A percentile compares a stretch with the other conserved stretches of the same genome.
Evolutionary conservation across 2,329 filamentous ascomycete genomes (phyloP).

Genomic region (Stylonectria norvegica): DNA sequence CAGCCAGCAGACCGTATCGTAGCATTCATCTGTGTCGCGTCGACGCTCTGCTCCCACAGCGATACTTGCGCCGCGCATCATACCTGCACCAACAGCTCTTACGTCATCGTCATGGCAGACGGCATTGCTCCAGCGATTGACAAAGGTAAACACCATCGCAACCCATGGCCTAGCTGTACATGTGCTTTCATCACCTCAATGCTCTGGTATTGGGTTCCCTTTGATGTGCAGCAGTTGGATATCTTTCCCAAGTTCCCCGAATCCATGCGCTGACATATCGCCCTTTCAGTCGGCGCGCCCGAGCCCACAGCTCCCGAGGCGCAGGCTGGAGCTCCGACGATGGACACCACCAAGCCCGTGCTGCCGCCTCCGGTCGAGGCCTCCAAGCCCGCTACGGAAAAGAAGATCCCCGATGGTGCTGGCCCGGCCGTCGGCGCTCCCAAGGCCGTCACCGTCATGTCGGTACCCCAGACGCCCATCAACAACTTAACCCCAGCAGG

Average conservation of each 20-base stretch:
- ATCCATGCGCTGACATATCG: constrained; percentile 8
- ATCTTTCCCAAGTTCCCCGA: not conserved
- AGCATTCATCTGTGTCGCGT: constrained; percentile 9
- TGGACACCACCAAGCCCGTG: constrained; percentile 22
- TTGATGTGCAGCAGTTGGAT: constrained; percentile 3
- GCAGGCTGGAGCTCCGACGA: constrained; percentile 24
- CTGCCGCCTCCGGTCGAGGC: constrained; percentile 7
- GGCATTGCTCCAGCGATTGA: constrained; percentile 33
- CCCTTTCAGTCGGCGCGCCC: constrained; percentile 28
- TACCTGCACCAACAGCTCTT: constrained; percentile 23
- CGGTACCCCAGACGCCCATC: constrained; percentile 36
- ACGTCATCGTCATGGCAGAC: constrained; percentile 37
- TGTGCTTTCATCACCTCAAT: constrained; percentile 2
- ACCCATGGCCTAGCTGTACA: constrained; percentile 10
- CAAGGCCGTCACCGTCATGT: constrained; percentile 36
- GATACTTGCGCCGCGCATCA: constrained; percentile 12
- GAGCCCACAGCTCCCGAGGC: constrained; percentile 28
- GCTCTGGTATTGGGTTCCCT: constrained; percentile 15
- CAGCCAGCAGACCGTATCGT: constrained; percentile 5
- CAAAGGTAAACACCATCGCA: constrained; percentile 31
- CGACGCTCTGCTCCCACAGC: constrained; percentile 5
- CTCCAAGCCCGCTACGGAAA: constrained; percentile 20
- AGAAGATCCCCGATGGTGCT: constrained; percentile 14
- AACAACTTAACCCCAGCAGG: constrained; percentile 34
- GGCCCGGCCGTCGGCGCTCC: constrained; percentile 20